Evolutionary conservation across 257 asterid genomes (phyloP), one percentile per base, ranked within the genome.

Genomic region (Solanum chilense): DNA sequence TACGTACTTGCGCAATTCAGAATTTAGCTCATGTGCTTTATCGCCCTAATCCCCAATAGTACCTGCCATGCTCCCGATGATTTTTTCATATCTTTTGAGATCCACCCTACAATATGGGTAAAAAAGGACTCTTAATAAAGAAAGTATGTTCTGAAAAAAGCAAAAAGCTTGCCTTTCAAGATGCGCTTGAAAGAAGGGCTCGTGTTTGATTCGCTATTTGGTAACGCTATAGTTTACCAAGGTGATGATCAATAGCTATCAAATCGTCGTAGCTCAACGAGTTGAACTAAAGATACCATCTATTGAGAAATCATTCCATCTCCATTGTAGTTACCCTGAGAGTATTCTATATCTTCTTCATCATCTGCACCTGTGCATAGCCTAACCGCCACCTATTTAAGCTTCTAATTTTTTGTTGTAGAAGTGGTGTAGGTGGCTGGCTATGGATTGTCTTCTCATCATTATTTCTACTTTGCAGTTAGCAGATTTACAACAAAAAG

Each of bases 401-500:
- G 29, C 84, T 47, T 47, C 68, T 78, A 78, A 25, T 27, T 15
- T 78, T 47, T 47, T 41, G 84, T 12, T 16, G 42, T 80, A 47
- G 18, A 80, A 47, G 84, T 80, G 84, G 42, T 80, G 68, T 80
- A 47, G 66, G 66, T 80, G 66, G 42, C 47, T 78, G 39, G 41
- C 16, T 15, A 49, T 49, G 71, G 73, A 15, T 71, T 33, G 37
- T 13, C 33, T 23, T 39, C 37, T 83, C 77, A 66, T 60, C 82
- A 85, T 82, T 86, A 60, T 89, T 89, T 90, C 52, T 88, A 83
- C 84, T 64, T 71, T 86, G 86, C 94, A 97, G 99, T 91, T 97
- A 89, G 91, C 94, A 15, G 98, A 93, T 88, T 92, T 97, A 87
- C 99, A 97, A 90, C 88, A 86, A 69, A 95, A 95, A 90, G 97